Evolutionary conservation across 2,329 filamentous ascomycete genomes (phyloP), one percentile per base, ranked within the genome.

Genomic region (Amauroascus verrucosus): DNA sequence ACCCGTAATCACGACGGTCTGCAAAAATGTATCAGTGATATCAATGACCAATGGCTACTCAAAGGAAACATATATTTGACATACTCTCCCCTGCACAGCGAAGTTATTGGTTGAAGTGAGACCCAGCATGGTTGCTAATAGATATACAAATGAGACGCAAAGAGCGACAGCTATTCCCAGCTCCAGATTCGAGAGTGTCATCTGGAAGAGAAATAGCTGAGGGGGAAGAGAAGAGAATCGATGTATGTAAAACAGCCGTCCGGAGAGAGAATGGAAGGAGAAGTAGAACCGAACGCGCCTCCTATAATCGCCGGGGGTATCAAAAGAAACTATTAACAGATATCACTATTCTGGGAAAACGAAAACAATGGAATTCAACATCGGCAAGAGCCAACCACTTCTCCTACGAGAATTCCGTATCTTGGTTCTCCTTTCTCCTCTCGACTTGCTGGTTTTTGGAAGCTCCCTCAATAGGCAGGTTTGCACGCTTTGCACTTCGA

Each of bases 1-100:
- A 45, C 93, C 93, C 0, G 93, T 98, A 50, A 98, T 75, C 53
- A 97, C 75, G 50, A 94, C 77, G 1, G 90, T 95, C 89, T 95
- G 61, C 8, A 18, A 54, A 35, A 48, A 16, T 40, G n/a, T 16
- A 37, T 38, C n/a, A 54, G 51, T n/a, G 41, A 50, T 47, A 20
- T 20, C 24, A 48, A 26, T 32, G 51, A 48, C 35, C 50, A 9
- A 67, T 16, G 6, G 6, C 7, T 37, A 18, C 44, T 30, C 16
- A 18, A 16, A n/a, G n/a, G 22, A 22, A 47, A 30, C 24, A 40
- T 38, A 40, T 20, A 33, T n/a, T n/a, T 38, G 16, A 61, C 74
- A 61, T 72, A 93, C 90, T 76, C 85, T 86, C 67, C 88, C 88
- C 62, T 89, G 82, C 9, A 96, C 86, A 48, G 83, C 81, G 74